Evolutionary conservation across 306 rosid species (phyloP).

Genomic region (Astragalus membranaceus): DNA sequence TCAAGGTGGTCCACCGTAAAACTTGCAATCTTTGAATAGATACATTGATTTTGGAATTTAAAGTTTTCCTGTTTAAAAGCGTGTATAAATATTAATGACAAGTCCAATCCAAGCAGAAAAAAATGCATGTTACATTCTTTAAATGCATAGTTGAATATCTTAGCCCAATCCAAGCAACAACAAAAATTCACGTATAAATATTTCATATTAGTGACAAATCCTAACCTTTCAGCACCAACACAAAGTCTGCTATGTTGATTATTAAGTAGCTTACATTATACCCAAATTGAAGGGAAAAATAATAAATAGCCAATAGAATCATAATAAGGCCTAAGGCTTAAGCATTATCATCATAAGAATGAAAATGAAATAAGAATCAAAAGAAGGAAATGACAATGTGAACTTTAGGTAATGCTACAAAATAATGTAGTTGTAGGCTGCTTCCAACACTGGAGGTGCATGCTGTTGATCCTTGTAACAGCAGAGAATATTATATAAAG

Average conservation of each 20-base stretch:
- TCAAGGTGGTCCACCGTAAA: no score
- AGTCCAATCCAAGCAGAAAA: background rate
- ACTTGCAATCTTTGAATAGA: no score
- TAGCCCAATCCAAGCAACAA: background rate
- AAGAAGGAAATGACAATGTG: conserved; percentile 4
- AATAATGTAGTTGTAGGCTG: conserved; percentile 31
- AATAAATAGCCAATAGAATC: conserved; percentile 42
- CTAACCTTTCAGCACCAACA: conserved; percentile 20
- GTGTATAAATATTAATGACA: background rate
- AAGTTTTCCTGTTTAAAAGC: background rate
- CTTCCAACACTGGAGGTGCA: conserved; percentile 22
- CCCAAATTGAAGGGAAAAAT: conserved; percentile 11
- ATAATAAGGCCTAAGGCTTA: conserved; percentile 30
- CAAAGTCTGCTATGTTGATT: conserved; percentile 26
- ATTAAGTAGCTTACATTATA: conserved; percentile 35
- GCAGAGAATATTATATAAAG: conserved; percentile 18
- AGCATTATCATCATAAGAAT: conserved; percentile 34
- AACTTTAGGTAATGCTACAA: conserved; percentile 42
- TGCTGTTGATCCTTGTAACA: conserved; percentile 44
- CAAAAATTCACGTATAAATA: background rate
- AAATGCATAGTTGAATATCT: background rate
- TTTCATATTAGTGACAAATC: background rate
- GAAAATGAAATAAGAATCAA: background rate
- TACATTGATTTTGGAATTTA: background rate
- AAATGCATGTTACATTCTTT: background rate